phyloP scores from a whole-genome alignment of 2,329 filamentous ascomycete species.

The Hypoxylon sp. region DNA sequence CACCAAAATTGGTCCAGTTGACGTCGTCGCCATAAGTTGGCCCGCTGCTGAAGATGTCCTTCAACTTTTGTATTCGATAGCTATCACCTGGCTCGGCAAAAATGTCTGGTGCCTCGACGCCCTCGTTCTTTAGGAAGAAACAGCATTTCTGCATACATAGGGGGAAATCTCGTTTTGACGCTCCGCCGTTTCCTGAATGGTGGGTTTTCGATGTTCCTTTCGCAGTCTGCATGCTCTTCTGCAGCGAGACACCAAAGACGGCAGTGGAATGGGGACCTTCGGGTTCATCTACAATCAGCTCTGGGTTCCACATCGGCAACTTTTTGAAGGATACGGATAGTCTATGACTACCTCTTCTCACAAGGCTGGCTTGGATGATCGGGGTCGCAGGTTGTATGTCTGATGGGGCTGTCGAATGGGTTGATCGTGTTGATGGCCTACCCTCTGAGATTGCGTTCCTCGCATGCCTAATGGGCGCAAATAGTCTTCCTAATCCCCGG shows the following conservation, averaged over 20 bases:
- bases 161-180: slow-evolving; percentile 52
- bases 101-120: slow-evolving; percentile 48
- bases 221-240: slow-evolving; percentile 52
- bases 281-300: slow-evolving; percentile 40
- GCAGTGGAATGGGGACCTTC: slow-evolving; percentile 42
- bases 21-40: slow-evolving; percentile 52
- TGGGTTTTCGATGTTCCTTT: slow-evolving; percentile 51
- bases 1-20: slow-evolving; percentile 49
- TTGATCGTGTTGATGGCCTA: slow-evolving; percentile 40
- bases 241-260: slow-evolving; percentile 53
- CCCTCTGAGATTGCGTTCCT: slow-evolving; percentile 39
- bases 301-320: slow-evolving; percentile 45
- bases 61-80: slow-evolving; percentile 48
- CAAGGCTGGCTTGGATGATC: slow-evolving; percentile 44
- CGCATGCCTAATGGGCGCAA: slow-evolving; percentile 41
- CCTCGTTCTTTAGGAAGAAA: slow-evolving; percentile 49
- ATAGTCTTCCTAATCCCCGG: slow-evolving; percentile 38
- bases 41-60: slow-evolving; percentile 48
- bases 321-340: slow-evolving; percentile 47
- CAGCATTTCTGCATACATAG: slow-evolving; percentile 53
- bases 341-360: slow-evolving; percentile 43
- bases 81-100: slow-evolving; percentile 50
- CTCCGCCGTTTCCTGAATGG: slow-evolving; percentile 48
- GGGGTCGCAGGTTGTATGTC: slow-evolving; percentile 40
- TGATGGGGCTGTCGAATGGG: slow-evolving; percentile 27